Percentiles rank a stretch among this genome's conserved stretches.
Evolutionary conservation across 2,329 filamentous ascomycete species (phyloP).

Genomic region (Colletotrichum zoysiae): DNA sequence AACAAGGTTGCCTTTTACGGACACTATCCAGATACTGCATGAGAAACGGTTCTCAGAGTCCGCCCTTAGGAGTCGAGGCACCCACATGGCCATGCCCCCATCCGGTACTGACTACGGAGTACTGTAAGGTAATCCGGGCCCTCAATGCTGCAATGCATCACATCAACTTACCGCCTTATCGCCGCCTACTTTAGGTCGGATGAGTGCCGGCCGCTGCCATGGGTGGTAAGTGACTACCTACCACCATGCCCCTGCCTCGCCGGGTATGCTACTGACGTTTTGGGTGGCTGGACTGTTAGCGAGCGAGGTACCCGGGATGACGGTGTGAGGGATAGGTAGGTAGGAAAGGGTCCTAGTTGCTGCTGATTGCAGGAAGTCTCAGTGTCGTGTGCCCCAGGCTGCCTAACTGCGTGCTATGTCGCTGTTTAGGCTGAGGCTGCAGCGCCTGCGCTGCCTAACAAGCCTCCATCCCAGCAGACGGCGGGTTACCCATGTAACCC

Average conservation of each 20-base stretch:
- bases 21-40: not conserved
- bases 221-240: conserved; percentile 9
- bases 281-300: conserved; percentile 33
- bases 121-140: conserved; percentile 20
- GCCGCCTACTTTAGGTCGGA: conserved; percentile 23
- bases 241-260: conserved; percentile 9
- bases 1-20: conserved; percentile 6
- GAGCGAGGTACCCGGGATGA: conserved; percentile 24
- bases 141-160: conserved; percentile 31
- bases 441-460: conserved; percentile 38
- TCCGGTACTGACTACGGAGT: not conserved
- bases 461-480: conserved; percentile 6
- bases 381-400: conserved; percentile 34
- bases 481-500: conserved; percentile 22
- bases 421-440: conserved; percentile 34
- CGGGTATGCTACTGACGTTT: conserved; percentile 13
- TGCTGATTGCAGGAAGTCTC: conserved; percentile 11
- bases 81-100: conserved; percentile 6
- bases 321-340: not conserved
- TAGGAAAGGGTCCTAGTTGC: not conserved
- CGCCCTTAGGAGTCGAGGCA: conserved; percentile 2
- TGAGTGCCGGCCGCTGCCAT: conserved; percentile 29
- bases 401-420: conserved; percentile 9
- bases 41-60: conserved; percentile 7
- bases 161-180: conserved; percentile 31